A percentile compares a stretch with the other conserved stretches of the same genome.
Conservation (phyloP, 768 basidiomycete genomes). For the Rhodotorula sphaerocarpa region DNA sequence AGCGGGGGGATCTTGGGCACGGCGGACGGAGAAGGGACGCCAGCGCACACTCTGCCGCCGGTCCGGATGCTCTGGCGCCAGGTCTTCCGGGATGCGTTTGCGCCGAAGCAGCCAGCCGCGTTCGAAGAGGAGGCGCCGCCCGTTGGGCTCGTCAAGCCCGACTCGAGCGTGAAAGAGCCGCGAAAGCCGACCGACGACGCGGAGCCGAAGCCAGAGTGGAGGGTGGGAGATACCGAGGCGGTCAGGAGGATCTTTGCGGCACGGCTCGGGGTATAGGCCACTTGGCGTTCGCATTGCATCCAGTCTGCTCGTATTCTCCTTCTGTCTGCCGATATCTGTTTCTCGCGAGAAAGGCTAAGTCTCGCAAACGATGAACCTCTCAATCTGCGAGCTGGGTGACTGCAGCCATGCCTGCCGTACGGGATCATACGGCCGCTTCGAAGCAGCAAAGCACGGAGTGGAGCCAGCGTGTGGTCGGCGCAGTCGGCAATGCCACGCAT, state of each 20-base stretch:
- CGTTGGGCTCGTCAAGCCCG: too few relatives aligned
- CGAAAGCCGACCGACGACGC: background rate
- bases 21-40: slow-evolving; percentile 12
- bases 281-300: too few relatives aligned
- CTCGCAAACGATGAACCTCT: too few relatives aligned
- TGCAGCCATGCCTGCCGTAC: background rate
- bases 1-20: background rate
- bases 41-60: slow-evolving; percentile 27
- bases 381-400: background rate
- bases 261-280: background rate
- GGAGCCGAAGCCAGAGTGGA: too few relatives aligned
- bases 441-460: background rate
- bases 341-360: too few relatives aligned
- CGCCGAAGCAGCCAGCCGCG: background rate
- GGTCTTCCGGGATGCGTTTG: background rate
- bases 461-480: background rate
- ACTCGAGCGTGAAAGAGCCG: too few relatives aligned
- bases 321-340: too few relatives aligned
- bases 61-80: slow-evolving; percentile 28
- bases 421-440: background rate
- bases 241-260: background rate
- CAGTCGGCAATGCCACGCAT: background rate
- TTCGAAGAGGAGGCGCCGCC: too few relatives aligned
- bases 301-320: too few relatives aligned
- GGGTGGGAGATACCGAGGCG: background rate